Evolutionary conservation across 805 yeast species (phyloP), one percentile per base, ranked within the genome.

Genomic region (Metschnikowia borealis): DNA sequence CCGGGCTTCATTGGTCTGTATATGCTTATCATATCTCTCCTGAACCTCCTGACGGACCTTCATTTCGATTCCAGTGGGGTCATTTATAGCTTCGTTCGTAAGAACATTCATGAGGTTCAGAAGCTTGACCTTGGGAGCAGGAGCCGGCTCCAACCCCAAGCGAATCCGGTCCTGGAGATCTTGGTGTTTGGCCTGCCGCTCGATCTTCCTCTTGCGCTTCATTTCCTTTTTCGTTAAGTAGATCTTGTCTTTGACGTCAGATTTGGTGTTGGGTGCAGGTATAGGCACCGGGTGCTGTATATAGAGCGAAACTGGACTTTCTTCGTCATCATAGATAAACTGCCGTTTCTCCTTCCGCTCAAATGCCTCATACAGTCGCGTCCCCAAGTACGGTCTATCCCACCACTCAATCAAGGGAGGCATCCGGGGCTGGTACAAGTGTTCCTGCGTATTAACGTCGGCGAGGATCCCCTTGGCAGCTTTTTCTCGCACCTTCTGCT

Each of bases 391-490:
- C 2, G 81, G 81, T 48, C 67, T 63, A 67, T 92, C 97, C 97
- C 97, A 92, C 96, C 97, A 89, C 65, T 90, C 97, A 1, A 83
- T 66, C 2, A 50, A 53, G 0, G 96, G 96, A 1, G 91, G 90
- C 17, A 52, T 61, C 0, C 61, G 63, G 0, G 70, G 69, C 47
- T 69, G 65, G 59, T 76, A 86, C 7, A 69, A 62, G 17, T 80
- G 78, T 60, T 89, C 96, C 3, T 84, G 85, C 0, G 75, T 51
- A 1, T 61, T 58, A 15, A 69, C 63, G 54, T 85, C 82, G 0
- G 91, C 81, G 6, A 74, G 65, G 6, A 78, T 59, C 0, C 82
- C 82, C 35, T 73, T 67, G 7, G 65, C 61, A 34, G 61, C 59
- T 37, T 69, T 62, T 31, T 70, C 72, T 46, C 57, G 57, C 48